A percentile compares a stretch with the other conserved stretches of the same genome.
Evolutionary conservation across 345 rosid species (phyloP).

Genomic region (Gossypium ekmanianum): DNA sequence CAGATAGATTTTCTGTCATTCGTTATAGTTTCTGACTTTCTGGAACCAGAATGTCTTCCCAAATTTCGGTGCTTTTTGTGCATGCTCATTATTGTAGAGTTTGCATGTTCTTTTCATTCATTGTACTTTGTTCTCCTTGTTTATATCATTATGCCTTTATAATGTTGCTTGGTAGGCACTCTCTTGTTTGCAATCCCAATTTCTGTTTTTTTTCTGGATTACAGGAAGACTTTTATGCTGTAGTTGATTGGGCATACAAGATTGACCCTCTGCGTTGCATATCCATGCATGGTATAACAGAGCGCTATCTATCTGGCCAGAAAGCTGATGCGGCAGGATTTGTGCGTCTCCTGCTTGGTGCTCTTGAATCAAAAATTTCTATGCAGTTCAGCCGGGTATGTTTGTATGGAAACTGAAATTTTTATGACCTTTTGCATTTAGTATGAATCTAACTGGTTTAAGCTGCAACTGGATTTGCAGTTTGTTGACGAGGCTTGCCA

Average conservation of each 20-base stretch:
- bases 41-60: background rate
- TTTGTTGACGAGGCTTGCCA: slow-evolving; percentile 98
- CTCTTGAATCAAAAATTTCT: slow-evolving; percentile 85
- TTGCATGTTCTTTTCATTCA: background rate
- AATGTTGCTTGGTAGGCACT: background rate
- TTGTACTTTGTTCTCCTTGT: background rate
- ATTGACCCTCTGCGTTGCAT: slow-evolving; percentile 96
- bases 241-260: slow-evolving; percentile 99
- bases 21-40: background rate
- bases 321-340: slow-evolving; percentile 94
- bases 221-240: slow-evolving; percentile 97
- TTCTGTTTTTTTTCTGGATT: slow-evolving; percentile 11
- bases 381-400: slow-evolving; percentile 86
- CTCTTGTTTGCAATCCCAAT: background rate
- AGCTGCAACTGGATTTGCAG: slow-evolving; percentile 38
- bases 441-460: slow-evolving; percentile 20
- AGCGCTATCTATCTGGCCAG: slow-evolving; percentile 93
- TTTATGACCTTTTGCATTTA: slow-evolving; percentile 5
- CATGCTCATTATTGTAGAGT: background rate
- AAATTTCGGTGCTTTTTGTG: background rate
- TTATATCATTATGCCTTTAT: background rate
- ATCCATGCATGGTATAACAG: slow-evolving; percentile 99
- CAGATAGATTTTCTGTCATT: background rate
- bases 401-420: slow-evolving; percentile 20
- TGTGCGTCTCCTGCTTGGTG: slow-evolving; percentile 96